Evolutionary conservation across 208 protist genomes (phyloP).

Genomic region (Trypanosoma scelopori): DNA sequence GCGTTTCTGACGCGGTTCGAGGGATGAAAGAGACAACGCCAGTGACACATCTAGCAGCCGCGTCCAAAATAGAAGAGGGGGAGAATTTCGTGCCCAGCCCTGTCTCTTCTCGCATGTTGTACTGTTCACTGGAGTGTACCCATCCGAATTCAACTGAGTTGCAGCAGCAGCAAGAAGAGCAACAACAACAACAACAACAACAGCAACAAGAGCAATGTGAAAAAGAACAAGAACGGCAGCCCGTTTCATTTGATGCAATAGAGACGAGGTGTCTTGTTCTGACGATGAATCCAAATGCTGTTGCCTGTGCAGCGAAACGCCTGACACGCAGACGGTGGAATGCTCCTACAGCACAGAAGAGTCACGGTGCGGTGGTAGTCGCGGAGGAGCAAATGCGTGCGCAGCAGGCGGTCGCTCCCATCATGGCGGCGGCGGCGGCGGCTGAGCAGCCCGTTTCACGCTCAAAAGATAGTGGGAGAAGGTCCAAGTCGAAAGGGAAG

Average conservation of each 20-base stretch:
- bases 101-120: background rate
- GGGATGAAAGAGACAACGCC: background rate
- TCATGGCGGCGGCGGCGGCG: background rate
- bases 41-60: background rate
- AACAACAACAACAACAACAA: background rate
- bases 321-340: conserved; percentile 15
- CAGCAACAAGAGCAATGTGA: background rate
- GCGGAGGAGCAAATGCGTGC: background rate
- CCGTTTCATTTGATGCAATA: background rate
- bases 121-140: background rate
- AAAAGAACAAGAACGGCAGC: background rate
- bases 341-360: background rate
- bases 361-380: background rate
- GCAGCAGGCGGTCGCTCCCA: background rate
- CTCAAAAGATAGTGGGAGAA: background rate
- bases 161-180: background rate
- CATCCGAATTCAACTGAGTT: background rate
- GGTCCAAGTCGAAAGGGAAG: background rate
- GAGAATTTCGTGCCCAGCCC: conserved; percentile 1
- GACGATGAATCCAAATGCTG: conserved; percentile 19
- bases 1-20: too few species aligned
- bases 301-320: conserved; percentile 26
- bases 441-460: background rate
- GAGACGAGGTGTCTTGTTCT: conserved; percentile 29
- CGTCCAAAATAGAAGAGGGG: background rate